Percentiles rank a stretch among this genome's conserved stretches.
Conservation (phyloP, 164 flowering plant genomes). For the Chimonanthus praecox region DNA sequence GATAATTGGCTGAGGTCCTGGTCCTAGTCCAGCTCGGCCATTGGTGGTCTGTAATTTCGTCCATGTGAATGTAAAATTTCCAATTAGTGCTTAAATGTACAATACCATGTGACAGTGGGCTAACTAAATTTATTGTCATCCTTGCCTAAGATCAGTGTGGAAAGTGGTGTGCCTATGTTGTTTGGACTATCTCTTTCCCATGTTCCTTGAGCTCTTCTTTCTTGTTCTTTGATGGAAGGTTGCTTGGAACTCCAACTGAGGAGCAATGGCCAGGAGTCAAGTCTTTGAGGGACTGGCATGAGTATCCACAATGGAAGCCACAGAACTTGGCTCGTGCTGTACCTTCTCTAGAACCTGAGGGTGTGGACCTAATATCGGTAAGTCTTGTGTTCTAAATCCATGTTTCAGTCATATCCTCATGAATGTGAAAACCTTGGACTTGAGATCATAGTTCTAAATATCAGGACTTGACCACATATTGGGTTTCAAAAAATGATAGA, state of each 20-base stretch:
- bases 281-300: conserved; percentile 88
- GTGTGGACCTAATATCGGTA: conserved; percentile 86
- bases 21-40: too few species aligned
- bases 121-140: neutral
- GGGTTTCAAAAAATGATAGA: too few species aligned
- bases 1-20: too few species aligned
- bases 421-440: too few species aligned
- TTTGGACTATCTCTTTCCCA: neutral
- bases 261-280: conserved; percentile 95
- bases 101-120: neutral
- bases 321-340: conserved; percentile 77
- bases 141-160: neutral
- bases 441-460: too few species aligned
- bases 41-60: too few species aligned
- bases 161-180: too few species aligned
- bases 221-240: conserved; percentile 27
- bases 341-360: conserved; percentile 72
- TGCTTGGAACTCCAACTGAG: conserved; percentile 92
- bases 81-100: neutral
- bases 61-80: too few species aligned
- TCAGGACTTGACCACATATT: too few species aligned
- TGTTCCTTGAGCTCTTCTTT: neutral
- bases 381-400: neutral
- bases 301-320: conserved; percentile 91
- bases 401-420: too few species aligned